phyloP scores from a whole-genome alignment of 176 grass and related monocot species.

The Juncus inflexus region DNA sequence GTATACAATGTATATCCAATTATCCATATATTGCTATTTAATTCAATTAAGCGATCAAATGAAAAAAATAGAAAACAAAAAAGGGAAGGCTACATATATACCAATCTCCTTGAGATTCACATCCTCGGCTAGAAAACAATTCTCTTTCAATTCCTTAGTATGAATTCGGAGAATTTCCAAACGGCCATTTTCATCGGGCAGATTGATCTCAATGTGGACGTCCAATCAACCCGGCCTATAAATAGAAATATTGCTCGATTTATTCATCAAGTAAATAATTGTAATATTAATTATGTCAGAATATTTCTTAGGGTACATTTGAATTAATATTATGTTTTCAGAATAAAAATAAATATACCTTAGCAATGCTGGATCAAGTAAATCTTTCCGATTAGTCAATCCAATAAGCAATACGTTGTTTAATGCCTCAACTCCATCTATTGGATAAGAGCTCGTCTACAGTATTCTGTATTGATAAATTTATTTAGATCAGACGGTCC shows the following conservation, averaged over 20 bases:
- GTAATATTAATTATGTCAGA: neutral
- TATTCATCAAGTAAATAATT: neutral
- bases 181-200: slow-evolving; percentile 97
- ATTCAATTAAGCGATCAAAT: no score
- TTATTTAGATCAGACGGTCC: no score
- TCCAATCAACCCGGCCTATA: slow-evolving; percentile 83
- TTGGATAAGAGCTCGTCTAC: slow-evolving; percentile 35
- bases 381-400: slow-evolving; percentile 55
- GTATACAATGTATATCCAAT: no score
- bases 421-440: slow-evolving; percentile 91
- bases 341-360: slow-evolving; percentile 40
- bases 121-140: slow-evolving; percentile 89
- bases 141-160: slow-evolving; percentile 99
- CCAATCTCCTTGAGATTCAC: slow-evolving; percentile 85
- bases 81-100: slow-evolving; percentile 16
- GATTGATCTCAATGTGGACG: slow-evolving; percentile 97
- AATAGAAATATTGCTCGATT: neutral
- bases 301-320: no score
- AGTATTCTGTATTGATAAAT: no score
- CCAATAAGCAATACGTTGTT: slow-evolving; percentile 99
- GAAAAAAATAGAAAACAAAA: neutral
- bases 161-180: slow-evolving; percentile 98
- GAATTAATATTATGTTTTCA: no score
- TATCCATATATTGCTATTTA: no score
- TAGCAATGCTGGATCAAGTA: slow-evolving; percentile 91